Base-by-base conservation (phyloP, 129 eudicot species). In the Centaurea solstitialis region DNA sequence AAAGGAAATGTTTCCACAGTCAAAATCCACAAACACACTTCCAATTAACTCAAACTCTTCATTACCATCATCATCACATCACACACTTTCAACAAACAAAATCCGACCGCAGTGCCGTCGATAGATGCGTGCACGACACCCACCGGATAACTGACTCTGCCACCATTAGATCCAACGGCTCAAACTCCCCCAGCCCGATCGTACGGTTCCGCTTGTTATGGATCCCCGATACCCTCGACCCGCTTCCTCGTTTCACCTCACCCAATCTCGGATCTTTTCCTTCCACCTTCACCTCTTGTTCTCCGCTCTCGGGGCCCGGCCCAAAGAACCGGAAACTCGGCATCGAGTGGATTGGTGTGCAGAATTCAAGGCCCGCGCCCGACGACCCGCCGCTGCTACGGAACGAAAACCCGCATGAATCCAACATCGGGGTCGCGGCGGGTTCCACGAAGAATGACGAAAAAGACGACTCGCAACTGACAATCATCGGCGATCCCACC, bases 91-190 rank as follows among this genome's bases (percentile, higher is more conserved):
- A 93, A 79, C 94, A 92, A 18, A 92, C 97, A 22, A 92, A 92
- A 79, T 93, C 89, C 10, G 89, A 91, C 89, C 91, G 87, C 23
- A 93, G 79, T 15, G 97, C 81, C 24, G 93, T 88, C 10, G 94
- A 85, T 12, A 93, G 89, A 78, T 87, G 85, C 0, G 97, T 91
- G 88, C 98, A 93, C 11, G 98, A 93, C 7, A 92, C 94, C 98
- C 97, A 91, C 6, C 97, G 87, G 24, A 91, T 93, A 24, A 93
- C 93, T 11, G 97, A 89, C 75, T 91, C 98, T 0, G 94, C 90
- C 28, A 82, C 94, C 81, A 89, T 88, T 11, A 91, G 75, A 76
- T 91, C 90, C 23, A 93, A 59, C 76, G 85, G 94, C 45, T 93
- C 98, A 75, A 88, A 83, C 76, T 93, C 98, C 3, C 97, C 94